Percentiles rank a stretch among this genome's conserved stretches.
These are phyloP conservation scores for Cladosporium sp. DNA, from an alignment of 2,329 filamentous ascomycete species.

Conservation along the genomic window DNA sequence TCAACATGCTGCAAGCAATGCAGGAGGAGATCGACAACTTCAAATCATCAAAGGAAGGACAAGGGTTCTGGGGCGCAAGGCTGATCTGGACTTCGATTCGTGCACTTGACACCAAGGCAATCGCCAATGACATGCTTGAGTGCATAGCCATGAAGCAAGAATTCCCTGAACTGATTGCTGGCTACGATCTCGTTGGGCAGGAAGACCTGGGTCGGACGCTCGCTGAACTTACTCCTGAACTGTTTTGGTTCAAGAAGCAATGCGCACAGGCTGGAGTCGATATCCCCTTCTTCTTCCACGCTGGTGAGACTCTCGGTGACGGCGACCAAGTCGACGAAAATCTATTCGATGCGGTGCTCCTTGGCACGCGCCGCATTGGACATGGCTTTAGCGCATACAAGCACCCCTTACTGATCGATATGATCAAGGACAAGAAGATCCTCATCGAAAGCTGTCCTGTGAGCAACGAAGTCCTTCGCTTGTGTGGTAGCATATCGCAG, in stretches of 20 bases:
- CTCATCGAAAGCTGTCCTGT: conserved; percentile 88
- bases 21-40: conserved; percentile 76
- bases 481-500: conserved; percentile 69
- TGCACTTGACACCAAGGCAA: conserved; percentile 55
- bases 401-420: conserved; percentile 81
- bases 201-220: conserved; percentile 77
- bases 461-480: conserved; percentile 79
- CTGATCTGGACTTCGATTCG: conserved; percentile 82
- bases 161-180: conserved; percentile 75
- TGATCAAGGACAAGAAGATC: conserved; percentile 84
- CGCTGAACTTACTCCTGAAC: conserved; percentile 70
- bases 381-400: conserved; percentile 87
- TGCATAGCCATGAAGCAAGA: conserved; percentile 78
- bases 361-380: conserved; percentile 84
- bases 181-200: conserved; percentile 86
- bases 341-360: conserved; percentile 80
- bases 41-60: conserved; percentile 64
- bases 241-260: conserved; percentile 91
- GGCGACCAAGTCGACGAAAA: conserved; percentile 75
- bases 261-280: conserved; percentile 73
- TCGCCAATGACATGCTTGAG: conserved; percentile 76
- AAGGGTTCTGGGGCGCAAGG: conserved; percentile 76
- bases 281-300: conserved; percentile 94
- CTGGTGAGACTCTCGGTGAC: conserved; percentile 79
- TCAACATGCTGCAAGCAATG: conserved; percentile 66